Evolutionary conservation across 176 grass and related monocot genomes (phyloP).

Genomic region (Aegilops speltoides): DNA sequence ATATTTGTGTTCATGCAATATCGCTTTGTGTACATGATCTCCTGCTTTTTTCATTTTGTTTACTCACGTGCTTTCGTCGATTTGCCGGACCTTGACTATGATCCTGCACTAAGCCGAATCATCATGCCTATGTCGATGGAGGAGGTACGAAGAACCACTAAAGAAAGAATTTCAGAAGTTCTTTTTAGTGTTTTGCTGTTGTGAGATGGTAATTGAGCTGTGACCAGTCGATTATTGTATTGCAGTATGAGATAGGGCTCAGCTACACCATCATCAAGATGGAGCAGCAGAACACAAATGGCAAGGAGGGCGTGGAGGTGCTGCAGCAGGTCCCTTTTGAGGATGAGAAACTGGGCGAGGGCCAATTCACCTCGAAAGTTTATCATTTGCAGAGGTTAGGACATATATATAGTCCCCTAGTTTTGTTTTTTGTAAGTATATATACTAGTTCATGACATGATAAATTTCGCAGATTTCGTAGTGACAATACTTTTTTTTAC

Average conservation of each 20-base stretch:
- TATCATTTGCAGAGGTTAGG: slow-evolving; percentile 86
- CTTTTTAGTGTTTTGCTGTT: neutral
- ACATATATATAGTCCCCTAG: neutral
- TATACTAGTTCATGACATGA: neutral
- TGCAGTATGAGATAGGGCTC: slow-evolving; percentile 76
- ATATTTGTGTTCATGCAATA: neutral
- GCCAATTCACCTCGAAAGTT: slow-evolving; percentile 65
- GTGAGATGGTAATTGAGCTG: neutral
- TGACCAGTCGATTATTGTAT: neutral
- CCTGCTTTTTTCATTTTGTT: neutral
- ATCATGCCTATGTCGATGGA: slow-evolving; percentile 86
- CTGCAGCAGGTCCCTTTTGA: slow-evolving; percentile 72
- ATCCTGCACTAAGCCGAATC: slow-evolving; percentile 64
- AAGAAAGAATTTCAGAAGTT: neutral
- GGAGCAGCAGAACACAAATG: slow-evolving; percentile 89
- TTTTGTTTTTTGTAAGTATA: neutral
- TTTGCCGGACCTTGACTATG: slow-evolving; percentile 47
- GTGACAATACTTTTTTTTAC: neutral
- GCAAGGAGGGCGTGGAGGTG: slow-evolving; percentile 80
- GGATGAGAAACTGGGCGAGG: slow-evolving; percentile 76
- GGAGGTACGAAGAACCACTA: slow-evolving; percentile 57
- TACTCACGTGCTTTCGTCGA: neutral
- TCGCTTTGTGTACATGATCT: neutral
- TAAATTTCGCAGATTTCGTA: neutral
- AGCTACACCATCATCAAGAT: slow-evolving; percentile 90